Evolutionary conservation across 305 asterid species (phyloP), one percentile per base, ranked within the genome.

Genomic region (Fraxinus paxiana): DNA sequence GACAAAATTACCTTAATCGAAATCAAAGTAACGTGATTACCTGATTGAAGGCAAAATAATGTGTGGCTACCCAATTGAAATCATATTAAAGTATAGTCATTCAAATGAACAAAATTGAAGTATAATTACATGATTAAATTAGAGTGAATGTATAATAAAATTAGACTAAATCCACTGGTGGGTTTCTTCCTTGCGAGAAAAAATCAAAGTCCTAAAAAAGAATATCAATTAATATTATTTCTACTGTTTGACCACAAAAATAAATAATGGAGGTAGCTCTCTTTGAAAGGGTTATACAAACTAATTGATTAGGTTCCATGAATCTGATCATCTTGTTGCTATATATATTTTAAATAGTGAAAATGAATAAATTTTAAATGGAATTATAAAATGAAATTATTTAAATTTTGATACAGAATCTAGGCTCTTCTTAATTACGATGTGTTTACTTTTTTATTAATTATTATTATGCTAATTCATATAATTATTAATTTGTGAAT

Each of bases 221-320:
- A 43, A 43, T 12, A 43, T 43, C 5, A 10, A 43, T 43, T 12
- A 43, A 43, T 12, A 43, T 41, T 41, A 41, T 10, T 41, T 2
- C n/a, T 18, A 17, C 5, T 84, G 22, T 54, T 37, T 74, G 33
- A 20, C 51, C 20, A 38, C n/a, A 28, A 38, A 24, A 56, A 67
- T 41, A 70, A 41, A 56, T 18, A 69, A 10, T 15, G 61, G 79
- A 22, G 79, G 81, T 41, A 77, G 75, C 37, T 51, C 9, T 13
- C 26, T 67, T 5, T 69, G 75, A 83, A 79, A 79, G 65, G 73
- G 34, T 77, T 82, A 65, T 31, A 22, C 65, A 82, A 72, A 51
- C 37, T 85, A 71, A 76, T 37, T 73, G 48, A 6, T 28, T 15
- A 43, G 37, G 75, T 82, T 59, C 84, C 80, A 48, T 80, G 84